Conservation (phyloP, 2,329 filamentous ascomycete species). For the Alternaria postmessia region DNA sequence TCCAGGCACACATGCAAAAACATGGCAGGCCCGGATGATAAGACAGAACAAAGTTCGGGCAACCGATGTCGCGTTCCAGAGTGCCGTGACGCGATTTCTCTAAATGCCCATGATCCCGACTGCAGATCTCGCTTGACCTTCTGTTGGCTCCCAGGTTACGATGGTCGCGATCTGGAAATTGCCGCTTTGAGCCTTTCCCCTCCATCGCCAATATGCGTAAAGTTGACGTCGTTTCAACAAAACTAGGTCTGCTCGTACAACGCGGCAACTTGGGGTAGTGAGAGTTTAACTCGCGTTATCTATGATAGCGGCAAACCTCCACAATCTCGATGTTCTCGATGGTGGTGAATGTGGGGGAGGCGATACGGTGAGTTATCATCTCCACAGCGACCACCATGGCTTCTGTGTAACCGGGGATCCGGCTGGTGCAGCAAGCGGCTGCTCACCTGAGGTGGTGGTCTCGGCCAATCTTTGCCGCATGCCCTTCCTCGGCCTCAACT, state of each 20-base stretch:
- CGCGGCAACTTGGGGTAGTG: not conserved
- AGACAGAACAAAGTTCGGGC: conserved; percentile 17
- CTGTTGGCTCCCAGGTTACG: conserved; percentile 20
- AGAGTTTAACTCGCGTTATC: not conserved
- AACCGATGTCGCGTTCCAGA: conserved; percentile 10
- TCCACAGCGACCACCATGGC: conserved; percentile 48
- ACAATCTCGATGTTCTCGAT: conserved; percentile 8
- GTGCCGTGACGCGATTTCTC: conserved; percentile 12
- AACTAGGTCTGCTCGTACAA: not conserved
- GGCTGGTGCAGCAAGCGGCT: conserved; percentile 25
- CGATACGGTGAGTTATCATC: conserved; percentile 33
- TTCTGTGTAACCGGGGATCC: conserved; percentile 35
- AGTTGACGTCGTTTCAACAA: conserved; percentile 21
- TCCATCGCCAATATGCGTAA: conserved; percentile 12
- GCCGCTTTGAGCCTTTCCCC: conserved; percentile 24
- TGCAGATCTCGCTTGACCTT: conserved; percentile 29
- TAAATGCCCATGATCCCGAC: conserved; percentile 24
- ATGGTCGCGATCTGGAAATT: conserved; percentile 15
- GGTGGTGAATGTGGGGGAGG: conserved; percentile 19
- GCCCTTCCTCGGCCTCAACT: conserved; percentile 54
- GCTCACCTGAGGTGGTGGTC: conserved; percentile 16
- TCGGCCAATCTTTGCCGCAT: conserved; percentile 28
- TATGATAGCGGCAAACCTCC: conserved; percentile 15
- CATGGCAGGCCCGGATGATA: conserved; percentile 13
- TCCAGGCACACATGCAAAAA: conserved; percentile 19